Percentiles rank a stretch among this genome's conserved stretches.
Conservation (phyloP, 345 rosid genomes). For the Rhodomyrtus tomentosa region DNA sequence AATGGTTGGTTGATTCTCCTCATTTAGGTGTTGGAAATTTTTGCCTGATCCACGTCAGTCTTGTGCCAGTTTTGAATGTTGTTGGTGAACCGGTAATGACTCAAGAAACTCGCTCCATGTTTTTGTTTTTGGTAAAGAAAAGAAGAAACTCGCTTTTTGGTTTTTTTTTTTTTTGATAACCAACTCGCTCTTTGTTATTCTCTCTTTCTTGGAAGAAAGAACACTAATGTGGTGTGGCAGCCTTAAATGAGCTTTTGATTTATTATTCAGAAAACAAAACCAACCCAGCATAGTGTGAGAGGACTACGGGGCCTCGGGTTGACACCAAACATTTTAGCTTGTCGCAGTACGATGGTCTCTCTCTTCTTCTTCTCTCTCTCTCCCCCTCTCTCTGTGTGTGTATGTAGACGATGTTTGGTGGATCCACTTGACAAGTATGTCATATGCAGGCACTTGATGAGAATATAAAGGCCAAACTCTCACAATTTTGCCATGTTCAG, state of each 20-base stretch:
- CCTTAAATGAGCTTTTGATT: background rate
- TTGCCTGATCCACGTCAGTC: slow-evolving; percentile 96
- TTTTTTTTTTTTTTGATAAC: too few relatives aligned
- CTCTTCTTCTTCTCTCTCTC: background rate
- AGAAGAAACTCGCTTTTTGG: too few relatives aligned
- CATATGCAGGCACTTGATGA: slow-evolving; percentile 73
- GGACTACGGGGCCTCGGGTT: slow-evolving; percentile 81
- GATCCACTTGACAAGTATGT: slow-evolving; percentile 7
- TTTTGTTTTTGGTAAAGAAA: too few relatives aligned
- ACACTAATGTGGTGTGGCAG: background rate
- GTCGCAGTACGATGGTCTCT: slow-evolving; percentile 75
- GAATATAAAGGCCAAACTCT: slow-evolving; percentile 71
- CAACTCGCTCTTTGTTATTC: background rate
- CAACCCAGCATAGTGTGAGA: slow-evolving; percentile 93
- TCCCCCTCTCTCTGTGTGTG: background rate
- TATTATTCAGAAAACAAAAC: slow-evolving; percentile 76
- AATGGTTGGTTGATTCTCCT: slow-evolving; percentile 3
- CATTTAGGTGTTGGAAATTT: slow-evolving; percentile 72
- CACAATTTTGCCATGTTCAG: slow-evolving; percentile 87
- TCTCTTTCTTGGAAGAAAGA: background rate
- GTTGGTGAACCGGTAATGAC: slow-evolving; percentile 88
- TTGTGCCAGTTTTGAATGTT: slow-evolving; percentile 88
- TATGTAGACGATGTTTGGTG: background rate
- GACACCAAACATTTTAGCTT: slow-evolving; percentile 82
- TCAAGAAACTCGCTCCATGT: background rate